A percentile compares a stretch with the other conserved stretches of the same genome.
phyloP scores from a whole-genome alignment of 805 yeast species.

The Candida taoyuanica region DNA sequence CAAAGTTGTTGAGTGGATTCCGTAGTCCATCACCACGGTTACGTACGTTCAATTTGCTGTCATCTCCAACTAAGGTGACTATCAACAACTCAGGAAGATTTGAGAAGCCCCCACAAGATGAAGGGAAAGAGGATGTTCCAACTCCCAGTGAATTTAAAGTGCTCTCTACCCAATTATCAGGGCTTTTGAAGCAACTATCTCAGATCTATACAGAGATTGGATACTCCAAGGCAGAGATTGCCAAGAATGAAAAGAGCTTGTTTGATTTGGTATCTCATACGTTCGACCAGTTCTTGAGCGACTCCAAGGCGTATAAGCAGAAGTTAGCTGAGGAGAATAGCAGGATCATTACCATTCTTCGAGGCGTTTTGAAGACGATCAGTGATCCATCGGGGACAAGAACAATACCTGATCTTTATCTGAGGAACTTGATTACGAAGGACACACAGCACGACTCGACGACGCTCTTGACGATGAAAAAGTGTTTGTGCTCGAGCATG shows the following conservation, averaged over 20 bases:
- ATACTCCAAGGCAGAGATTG: constrained; percentile 45
- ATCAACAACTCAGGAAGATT: constrained; percentile 7
- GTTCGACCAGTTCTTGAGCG: constrained; percentile 37
- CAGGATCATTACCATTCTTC: constrained; percentile 26
- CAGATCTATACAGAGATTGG: constrained; percentile 50
- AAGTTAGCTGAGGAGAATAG: constrained; percentile 28
- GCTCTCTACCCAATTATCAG: constrained; percentile 17
- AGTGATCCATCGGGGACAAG: constrained; percentile 34
- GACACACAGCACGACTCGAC: constrained; percentile 23
- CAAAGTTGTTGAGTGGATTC: constrained; percentile 8
- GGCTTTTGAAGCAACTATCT: constrained; percentile 36
- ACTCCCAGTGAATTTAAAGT: constrained; percentile 13
- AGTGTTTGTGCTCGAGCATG: constrained; percentile 29
- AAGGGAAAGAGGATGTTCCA: not conserved
- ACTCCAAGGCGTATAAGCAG: constrained; percentile 34
- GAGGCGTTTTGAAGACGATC: constrained; percentile 29
- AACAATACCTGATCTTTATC: constrained; percentile 38
- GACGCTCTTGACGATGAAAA: constrained; percentile 31
- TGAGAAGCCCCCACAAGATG: constrained; percentile 7
- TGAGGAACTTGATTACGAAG: constrained; percentile 32
- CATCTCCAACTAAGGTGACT: constrained; percentile 25
- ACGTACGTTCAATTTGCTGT: constrained; percentile 18
- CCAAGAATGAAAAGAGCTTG: constrained; percentile 44
- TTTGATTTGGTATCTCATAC: constrained; percentile 47
- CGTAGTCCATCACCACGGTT: constrained; percentile 16